phyloP scores from a whole-genome alignment of 805 yeast species.

The Debaryomyces maramus region DNA sequence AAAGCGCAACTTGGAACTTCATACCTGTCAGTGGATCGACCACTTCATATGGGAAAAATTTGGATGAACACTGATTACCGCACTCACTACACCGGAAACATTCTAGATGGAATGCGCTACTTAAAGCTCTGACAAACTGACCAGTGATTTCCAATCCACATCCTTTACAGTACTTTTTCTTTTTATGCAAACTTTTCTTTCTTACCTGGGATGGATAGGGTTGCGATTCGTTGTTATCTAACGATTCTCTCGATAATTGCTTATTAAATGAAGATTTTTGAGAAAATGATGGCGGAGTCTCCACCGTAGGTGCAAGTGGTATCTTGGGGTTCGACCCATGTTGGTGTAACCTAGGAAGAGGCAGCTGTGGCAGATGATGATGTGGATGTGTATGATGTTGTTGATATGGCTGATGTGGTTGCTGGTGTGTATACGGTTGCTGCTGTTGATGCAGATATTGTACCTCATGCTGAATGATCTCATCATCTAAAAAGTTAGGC shows the following conservation, averaged over 20 bases:
- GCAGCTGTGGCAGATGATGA: background rate
- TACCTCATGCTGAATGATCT: background rate
- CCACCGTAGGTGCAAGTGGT: conserved; percentile 4
- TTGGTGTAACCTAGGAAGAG: background rate
- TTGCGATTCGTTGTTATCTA: conserved; percentile 1
- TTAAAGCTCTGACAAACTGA: conserved; percentile 85
- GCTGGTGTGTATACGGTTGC: background rate
- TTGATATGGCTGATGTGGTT: background rate
- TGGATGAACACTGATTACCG: conserved; percentile 73
- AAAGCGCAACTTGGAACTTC: conserved; percentile 49
- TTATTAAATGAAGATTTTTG: background rate
- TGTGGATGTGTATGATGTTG: conserved; percentile 2
- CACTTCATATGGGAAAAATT: conserved; percentile 79
- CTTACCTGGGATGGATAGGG: conserved; percentile 6
- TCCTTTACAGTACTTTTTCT: conserved; percentile 33
- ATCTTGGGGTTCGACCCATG: conserved; percentile 1
- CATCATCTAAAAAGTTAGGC: conserved; percentile 1
- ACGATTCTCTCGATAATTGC: conserved; percentile 1
- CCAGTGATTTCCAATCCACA: conserved; percentile 47
- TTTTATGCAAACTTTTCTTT: conserved; percentile 16
- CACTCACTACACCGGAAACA: conserved; percentile 90
- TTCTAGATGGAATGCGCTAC: conserved; percentile 75
- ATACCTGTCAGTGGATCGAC: conserved; percentile 40
- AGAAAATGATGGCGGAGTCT: conserved; percentile 4
- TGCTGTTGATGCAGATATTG: background rate